Base-by-base conservation (phyloP, 768 basidiomycete genomes). In the Calvatia gigantea region DNA sequence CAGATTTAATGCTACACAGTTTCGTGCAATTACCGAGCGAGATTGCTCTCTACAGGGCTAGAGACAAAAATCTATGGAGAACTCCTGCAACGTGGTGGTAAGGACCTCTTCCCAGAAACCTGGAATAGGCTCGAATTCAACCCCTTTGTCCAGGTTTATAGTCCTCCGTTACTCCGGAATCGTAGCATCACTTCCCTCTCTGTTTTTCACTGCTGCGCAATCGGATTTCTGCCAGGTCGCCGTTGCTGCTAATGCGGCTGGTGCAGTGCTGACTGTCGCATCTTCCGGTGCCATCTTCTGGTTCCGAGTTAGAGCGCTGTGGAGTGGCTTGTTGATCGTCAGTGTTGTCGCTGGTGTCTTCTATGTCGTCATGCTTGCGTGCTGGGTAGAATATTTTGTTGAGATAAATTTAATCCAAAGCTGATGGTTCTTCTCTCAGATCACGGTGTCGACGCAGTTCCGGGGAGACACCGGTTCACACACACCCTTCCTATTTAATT, bases 71-170 rank as follows among this genome's bases (percentile, higher is more conserved):
- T 23, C 6, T 53, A 6, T 53, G 51, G 51, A 53, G 32, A 31
- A 19, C 51, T 33, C 51, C 51, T 17, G 39, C 21, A 39, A 53
- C 51, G 2, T 53, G 51, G 51, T 53, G 51, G 51, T 53, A n/a
- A 25, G 51, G 15, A 32, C 27, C 5, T 27, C 21, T 8, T 6
- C n/a, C 25, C n/a, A 17, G 7, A 9, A 4, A 14, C 4, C 41
- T 43, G 4, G 35, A 21, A 15, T 43, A 14, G 3, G 5, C 23
- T 6, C 41, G 4, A 14, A 42, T 9, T 12, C 2, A 15, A n/a
- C n/a, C n/a, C n/a, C n/a, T n/a, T n/a, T n/a, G n/a, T n/a, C 11
- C 31, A 53, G 51, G 51, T 53, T 53, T 21, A 53, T 53, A 12
- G 12, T 53, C 12, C 32, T 53, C 12, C 51, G 51, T 7, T 53